Base-by-base conservation (phyloP, 2,329 filamentous ascomycete genomes). In the Colletotrichum higginsianum region DNA sequence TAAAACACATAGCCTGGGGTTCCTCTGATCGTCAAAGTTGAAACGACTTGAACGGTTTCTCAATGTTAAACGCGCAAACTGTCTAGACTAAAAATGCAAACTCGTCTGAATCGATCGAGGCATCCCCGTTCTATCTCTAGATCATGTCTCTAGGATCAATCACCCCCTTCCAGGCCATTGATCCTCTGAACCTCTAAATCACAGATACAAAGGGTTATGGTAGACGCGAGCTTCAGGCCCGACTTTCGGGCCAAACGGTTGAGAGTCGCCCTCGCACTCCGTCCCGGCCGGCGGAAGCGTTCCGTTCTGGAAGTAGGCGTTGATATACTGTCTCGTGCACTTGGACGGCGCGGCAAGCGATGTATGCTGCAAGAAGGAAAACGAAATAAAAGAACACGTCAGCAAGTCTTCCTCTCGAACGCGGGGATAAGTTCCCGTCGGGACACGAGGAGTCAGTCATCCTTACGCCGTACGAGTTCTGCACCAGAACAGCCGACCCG, bases 391-490 rank as follows among this genome's bases (percentile, higher is more conserved):
- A 12, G 15, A 3, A 26, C 15, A 9, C 38, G 49, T 58, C 35
- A 61, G 21, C 35, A 9, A 30, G 15, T 4, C 8, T 8, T 30
- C 30, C 6, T 30, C 30, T 30, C 2, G 30, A 30, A 30, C 30
- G 30, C 6, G 30, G 30, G 30, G 30, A 1, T 30, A 30, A 30
- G 30, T 8, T 26, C 26, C 26, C 26, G 26, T 26, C 26, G 26
- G 26, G 30, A 30, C 30, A 8, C 3, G 26, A 4, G 30, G 30
- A 30, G 7, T 30, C 30, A 8, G 30, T 30, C 30, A 30, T 30
- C 6, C 84, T 78, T 80, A 86, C 86, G 5, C 87, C 87, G 50
- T 85, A 88, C 0, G 84, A 84, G 55, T 88, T 84, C 74, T 87
- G 86, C 15, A 84, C 80, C 35, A 89, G 76, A 7, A 89, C 78